Percentiles rank a stretch among this genome's conserved stretches.
phyloP scores from a whole-genome alignment of 208 protist genomes.

The Porcisia hertigi region DNA sequence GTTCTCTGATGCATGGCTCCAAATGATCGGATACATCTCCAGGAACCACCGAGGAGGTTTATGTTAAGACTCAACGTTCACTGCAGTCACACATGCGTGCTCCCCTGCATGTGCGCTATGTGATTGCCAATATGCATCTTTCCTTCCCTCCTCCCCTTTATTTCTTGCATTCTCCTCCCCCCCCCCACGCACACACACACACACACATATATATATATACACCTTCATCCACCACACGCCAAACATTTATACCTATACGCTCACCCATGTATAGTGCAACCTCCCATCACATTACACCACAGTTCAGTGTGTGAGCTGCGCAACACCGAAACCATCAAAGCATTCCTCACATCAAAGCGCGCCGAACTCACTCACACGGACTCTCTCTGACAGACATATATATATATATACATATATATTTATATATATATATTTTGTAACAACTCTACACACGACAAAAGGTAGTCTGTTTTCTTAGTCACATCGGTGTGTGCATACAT shows the following conservation, averaged over 20 bases:
- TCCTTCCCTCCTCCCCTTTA: background rate
- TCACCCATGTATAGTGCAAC: background rate
- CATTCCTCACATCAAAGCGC: too few species aligned
- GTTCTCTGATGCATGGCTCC: too few species aligned
- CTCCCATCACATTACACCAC: too few species aligned
- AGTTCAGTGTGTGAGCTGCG: too few species aligned
- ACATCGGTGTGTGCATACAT: background rate
- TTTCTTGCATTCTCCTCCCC: background rate
- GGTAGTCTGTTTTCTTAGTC: background rate
- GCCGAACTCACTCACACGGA: too few species aligned
- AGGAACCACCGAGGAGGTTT: background rate
- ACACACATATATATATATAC: constrained; percentile 5
- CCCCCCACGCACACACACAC: constrained; percentile 13
- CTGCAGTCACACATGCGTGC: background rate
- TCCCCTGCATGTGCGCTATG: background rate
- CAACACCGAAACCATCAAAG: too few species aligned
- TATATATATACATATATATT: background rate
- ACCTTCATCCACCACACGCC: background rate
- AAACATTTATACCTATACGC: background rate
- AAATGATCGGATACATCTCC: background rate
- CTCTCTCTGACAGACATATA: too few species aligned
- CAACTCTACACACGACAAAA: background rate
- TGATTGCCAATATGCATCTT: background rate
- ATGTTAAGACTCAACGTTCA: background rate
- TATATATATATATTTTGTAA: background rate